A percentile compares a stretch with the other conserved stretches of the same genome.
These are phyloP conservation scores for Mortierella sp. DNA, from an alignment of 371 early-diverging fungal genomes.

Conservation along the genomic window DNA sequence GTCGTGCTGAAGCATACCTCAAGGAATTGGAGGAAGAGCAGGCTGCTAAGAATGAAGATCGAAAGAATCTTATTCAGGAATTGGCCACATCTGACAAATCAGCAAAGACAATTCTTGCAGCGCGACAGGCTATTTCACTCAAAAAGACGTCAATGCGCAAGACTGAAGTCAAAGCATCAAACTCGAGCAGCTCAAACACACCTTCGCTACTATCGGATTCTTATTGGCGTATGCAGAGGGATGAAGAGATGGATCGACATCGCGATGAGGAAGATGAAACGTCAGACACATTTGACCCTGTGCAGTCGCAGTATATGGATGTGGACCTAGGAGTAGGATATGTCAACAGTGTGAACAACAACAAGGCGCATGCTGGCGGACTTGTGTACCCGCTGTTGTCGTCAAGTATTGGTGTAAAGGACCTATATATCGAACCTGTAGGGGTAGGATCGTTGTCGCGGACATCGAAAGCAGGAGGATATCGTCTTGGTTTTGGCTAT, in stretches of 20 bases:
- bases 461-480: constrained; percentile 66
- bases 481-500: constrained; percentile 65
- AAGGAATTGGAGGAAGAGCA: constrained; percentile 60
- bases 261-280: constrained; percentile 43
- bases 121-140: constrained; percentile 43
- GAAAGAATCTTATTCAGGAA: constrained; percentile 60
- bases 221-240: constrained; percentile 42
- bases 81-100: constrained; percentile 59
- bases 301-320: constrained; percentile 65
- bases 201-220: constrained; percentile 43
- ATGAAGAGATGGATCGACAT: constrained; percentile 60
- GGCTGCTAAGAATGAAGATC: constrained; percentile 58
- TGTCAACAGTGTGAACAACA: constrained; percentile 54
- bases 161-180: constrained; percentile 31
- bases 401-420: constrained; percentile 63
- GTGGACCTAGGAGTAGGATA: constrained; percentile 54
- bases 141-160: constrained; percentile 59
- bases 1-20: constrained; percentile 57
- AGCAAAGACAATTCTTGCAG: constrained; percentile 52
- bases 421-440: constrained; percentile 61
- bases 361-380: constrained; percentile 56
- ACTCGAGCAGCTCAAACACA: constrained; percentile 21
- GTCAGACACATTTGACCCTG: constrained; percentile 63
- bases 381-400: constrained; percentile 53
- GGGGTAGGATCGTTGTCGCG: constrained; percentile 27